phyloP scores from a whole-genome alignment of 2,329 filamentous ascomycete genomes.

The Trichoderma sp. region DNA sequence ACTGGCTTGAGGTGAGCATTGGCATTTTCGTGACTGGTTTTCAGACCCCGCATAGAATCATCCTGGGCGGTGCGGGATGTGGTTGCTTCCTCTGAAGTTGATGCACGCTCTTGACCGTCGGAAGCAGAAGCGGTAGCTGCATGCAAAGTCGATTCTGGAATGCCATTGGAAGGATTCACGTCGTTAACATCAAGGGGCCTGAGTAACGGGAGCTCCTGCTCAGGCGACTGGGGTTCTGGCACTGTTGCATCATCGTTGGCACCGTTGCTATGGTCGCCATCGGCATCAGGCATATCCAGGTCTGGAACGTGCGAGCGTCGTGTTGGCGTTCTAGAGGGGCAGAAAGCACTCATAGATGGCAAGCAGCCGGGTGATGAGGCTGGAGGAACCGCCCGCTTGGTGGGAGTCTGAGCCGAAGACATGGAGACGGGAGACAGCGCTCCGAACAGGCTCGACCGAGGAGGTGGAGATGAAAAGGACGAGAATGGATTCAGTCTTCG shows the following conservation, averaged over 20 bases:
- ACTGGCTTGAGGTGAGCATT: neutral
- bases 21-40: neutral
- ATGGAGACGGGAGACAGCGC: conserved; percentile 4
- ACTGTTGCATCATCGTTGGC: too few relatives aligned
- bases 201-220: neutral
- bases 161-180: neutral
- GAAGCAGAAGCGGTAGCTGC: neutral
- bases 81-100: neutral
- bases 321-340: neutral
- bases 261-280: neutral
- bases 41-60: neutral
- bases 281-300: neutral
- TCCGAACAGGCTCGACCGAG: neutral
- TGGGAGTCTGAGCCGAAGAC: conserved; percentile 11
- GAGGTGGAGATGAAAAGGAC: neutral
- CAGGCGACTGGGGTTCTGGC: neutral
- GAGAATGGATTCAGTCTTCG: neutral
- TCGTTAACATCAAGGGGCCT: neutral
- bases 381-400: neutral
- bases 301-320: neutral
- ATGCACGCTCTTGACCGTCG: neutral
- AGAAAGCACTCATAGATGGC: neutral
- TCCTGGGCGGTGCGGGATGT: neutral
- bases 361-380: neutral
- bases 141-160: neutral